These are phyloP conservation scores for Daedalea quercina DNA, from an alignment of 768 basidiomycete genomes.

Conservation along the genomic window DNA sequence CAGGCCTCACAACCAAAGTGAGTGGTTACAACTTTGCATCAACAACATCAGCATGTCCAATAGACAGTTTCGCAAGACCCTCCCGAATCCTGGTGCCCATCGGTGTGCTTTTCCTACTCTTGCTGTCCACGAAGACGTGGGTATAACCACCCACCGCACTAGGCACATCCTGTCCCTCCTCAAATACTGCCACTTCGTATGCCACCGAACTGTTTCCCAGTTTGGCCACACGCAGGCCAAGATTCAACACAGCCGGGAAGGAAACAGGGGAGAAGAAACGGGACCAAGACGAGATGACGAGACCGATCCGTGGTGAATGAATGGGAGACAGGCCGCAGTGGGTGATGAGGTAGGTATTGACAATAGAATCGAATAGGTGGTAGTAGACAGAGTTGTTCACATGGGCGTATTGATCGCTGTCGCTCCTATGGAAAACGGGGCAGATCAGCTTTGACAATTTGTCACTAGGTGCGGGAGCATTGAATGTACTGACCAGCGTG, in stretches of 20 bases:
- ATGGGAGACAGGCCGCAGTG: conserved; percentile 50
- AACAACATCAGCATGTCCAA: background rate
- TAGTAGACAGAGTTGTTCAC: conserved; percentile 80
- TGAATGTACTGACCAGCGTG: conserved; percentile 53
- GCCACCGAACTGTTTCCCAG: conserved; percentile 71
- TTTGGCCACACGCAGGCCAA: conserved; percentile 61
- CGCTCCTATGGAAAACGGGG: conserved; percentile 47
- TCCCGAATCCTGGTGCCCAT: conserved; percentile 37
- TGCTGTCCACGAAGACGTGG: conserved; percentile 74
- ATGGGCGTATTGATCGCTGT: conserved; percentile 83
- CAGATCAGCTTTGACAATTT: too few relatives aligned
- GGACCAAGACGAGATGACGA: conserved; percentile 75
- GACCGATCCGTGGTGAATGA: conserved; percentile 52
- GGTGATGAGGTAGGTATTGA: conserved; percentile 74
- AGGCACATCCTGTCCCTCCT: conserved; percentile 26
- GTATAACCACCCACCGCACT: conserved; percentile 57
- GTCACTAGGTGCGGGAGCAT: background rate
- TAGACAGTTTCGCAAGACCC: conserved; percentile 38
- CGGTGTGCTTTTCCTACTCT: conserved; percentile 46
- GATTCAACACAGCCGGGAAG: conserved; percentile 64
- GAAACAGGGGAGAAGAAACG: conserved; percentile 71
- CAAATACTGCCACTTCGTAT: conserved; percentile 78
- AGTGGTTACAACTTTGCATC: conserved; percentile 7
- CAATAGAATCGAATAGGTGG: conserved; percentile 74
- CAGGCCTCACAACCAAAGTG: too few relatives aligned